phyloP scores from a whole-genome alignment of 208 protist species.

The Trypanosoma cruzi region DNA sequence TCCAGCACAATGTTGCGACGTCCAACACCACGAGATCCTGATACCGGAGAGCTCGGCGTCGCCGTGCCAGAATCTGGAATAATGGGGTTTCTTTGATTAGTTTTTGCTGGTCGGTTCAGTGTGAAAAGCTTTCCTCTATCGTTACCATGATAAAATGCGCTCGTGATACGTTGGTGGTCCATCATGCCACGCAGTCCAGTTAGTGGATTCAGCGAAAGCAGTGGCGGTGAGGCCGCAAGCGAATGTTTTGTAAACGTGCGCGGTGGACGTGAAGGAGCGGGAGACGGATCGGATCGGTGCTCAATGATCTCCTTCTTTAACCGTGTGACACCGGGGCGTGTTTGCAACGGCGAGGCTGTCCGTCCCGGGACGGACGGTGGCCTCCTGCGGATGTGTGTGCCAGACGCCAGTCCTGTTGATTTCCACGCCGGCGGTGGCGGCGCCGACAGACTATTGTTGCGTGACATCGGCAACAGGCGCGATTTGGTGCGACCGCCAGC shows the following conservation, averaged over 20 bases:
- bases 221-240: conserved; percentile 8
- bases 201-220: neutral
- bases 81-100: conserved; percentile 6
- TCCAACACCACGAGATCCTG: neutral
- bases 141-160: conserved; percentile 1
- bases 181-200: conserved; percentile 1
- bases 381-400: conserved; percentile 74
- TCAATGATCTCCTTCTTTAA: conserved; percentile 33
- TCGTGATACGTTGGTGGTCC: conserved; percentile 6
- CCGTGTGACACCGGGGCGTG: conserved; percentile 1
- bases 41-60: conserved; percentile 4
- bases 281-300: conserved; percentile 43
- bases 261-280: conserved; percentile 49
- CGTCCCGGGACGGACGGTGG: conserved; percentile 49
- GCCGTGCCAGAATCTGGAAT: neutral
- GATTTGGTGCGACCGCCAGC: neutral
- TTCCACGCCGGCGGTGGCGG: conserved; percentile 4
- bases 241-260: conserved; percentile 17
- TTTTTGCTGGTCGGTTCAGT: neutral
- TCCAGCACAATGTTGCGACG: conserved; percentile 28
- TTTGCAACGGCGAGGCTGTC: conserved; percentile 7
- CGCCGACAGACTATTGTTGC: conserved; percentile 5
- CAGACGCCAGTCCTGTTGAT: conserved; percentile 46
- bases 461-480: neutral
- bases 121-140: neutral